Base-by-base conservation (phyloP, 495 filamentous ascomycete genomes). In the Penicillium pulvis region DNA sequence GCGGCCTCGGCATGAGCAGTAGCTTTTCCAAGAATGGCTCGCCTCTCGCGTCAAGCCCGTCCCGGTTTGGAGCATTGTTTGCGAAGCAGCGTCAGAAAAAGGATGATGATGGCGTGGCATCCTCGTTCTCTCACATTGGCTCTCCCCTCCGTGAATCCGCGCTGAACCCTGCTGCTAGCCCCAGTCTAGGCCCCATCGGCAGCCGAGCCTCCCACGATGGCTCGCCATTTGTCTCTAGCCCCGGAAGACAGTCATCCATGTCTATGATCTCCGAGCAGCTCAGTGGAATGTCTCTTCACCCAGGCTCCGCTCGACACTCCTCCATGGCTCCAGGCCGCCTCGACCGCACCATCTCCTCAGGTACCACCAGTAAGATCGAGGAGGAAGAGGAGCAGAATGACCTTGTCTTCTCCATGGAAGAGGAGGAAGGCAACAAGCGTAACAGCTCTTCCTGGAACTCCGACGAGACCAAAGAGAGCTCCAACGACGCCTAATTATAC, bases 121-220 rank as follows among this genome's bases (percentile, higher is more conserved):
- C 87, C 12, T 85, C 83, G 2, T 88, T 96, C 66, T 89, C 91
- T 33, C 92, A 96, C 61, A 88, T 98, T 51, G 94, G 95, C 23
- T 98, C 95, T 41, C 94, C 94, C 24, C 82, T 98, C 9, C 91
- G 94, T 45, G 95, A 97, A 71, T 94, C 93, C 10, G 83, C 83
- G 4, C 73, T 90, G 35, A 74, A 75, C 57, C 58, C 73, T 3
- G 67, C 65, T 17, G 85, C 75, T 50, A 93, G 86, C 67, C 89
- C 90, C 17, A 85, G 86, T 42, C 75, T 88, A 19, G 83, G 85
- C 47, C 78, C 86, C 36, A 78, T 85, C 39, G 79, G 81, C 42
- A 78, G 76, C 53, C 73, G 75, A 7, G 47, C 69, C 12, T 74
- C 73, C 20, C 83, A 84, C 14, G 88, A 91, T 55, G 73, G 81